Base-by-base conservation (phyloP, 768 basidiomycete species). In the Boletales sp. region DNA sequence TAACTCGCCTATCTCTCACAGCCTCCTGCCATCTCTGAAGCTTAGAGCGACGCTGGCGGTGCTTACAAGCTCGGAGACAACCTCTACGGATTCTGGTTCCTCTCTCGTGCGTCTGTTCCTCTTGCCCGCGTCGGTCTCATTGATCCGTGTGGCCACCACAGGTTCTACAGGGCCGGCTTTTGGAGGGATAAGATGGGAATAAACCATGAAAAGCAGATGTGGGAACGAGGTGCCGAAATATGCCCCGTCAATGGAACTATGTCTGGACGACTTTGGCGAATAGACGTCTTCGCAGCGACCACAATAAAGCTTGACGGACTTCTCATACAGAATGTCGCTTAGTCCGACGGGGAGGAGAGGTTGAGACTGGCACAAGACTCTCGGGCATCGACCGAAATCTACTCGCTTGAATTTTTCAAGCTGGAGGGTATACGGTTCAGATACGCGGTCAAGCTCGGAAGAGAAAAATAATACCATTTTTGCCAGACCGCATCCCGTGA, bases 151-250 rank as follows among this genome's bases (percentile, higher is more conserved):
- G 7, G 58, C 57, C 12, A 66, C 63, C 1, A 59, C 47, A 3
- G 71, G 58, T 32, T 77, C 77, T 12, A 69, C 63, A 0, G 83
- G 78, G 8, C 79, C 78, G 29, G 73, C 78, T 70, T 97, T 97
- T 29, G 84, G 81, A 18, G 95, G 92, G 38, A 97, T 87, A 56
- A 97, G 83, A 40, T 86, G 82, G 0, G 97, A 94, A 68, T 98
- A 97, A 32, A 97, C 93, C 75, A 98, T 91, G 74, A 94, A 97
- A 42, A 97, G 75, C 47, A 99, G 84, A 67, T 97, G 95, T 0
- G 94, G 93, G 75, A 98, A 97, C 1, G 94, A 97, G 0, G 94
- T 95, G 52, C 97, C 97, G 60, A 99, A 99, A 72, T 95, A 99
- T 2, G 97, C 97, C 27, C 97, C 95, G 66, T 99, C 97, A 65